phyloP scores from a whole-genome alignment of 2,329 filamentous ascomycete species.

The Chrysosphaeria jannelii region DNA sequence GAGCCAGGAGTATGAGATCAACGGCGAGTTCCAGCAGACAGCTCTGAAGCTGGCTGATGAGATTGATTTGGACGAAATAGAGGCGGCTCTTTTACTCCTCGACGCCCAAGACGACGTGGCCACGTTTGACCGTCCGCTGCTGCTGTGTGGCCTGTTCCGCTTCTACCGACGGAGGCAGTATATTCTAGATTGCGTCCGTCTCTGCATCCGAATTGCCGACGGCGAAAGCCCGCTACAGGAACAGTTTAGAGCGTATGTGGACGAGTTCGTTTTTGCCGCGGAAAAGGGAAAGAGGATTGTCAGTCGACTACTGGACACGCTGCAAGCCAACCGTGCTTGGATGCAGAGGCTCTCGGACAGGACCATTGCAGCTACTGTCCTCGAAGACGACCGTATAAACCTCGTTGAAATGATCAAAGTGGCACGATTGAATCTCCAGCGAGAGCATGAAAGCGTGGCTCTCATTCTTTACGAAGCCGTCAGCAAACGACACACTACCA shows the following conservation, averaged over 20 bases:
- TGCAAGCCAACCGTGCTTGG: constrained; percentile 50
- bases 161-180: constrained; percentile 70
- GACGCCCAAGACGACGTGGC: constrained; percentile 39
- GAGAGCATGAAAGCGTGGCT: constrained; percentile 70
- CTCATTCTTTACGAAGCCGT: constrained; percentile 55
- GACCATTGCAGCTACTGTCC: constrained; percentile 40
- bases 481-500: constrained; percentile 38
- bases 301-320: constrained; percentile 41
- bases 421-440: constrained; percentile 48
- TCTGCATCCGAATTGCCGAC: constrained; percentile 41
- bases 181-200: constrained; percentile 53
- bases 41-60: constrained; percentile 61
- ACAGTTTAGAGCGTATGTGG: too few species aligned
- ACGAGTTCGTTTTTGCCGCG: constrained; percentile 21
- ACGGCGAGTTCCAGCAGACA: constrained; percentile 63
- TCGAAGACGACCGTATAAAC: constrained; percentile 33
- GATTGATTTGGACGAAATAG: constrained; percentile 66
- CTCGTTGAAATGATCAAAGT: constrained; percentile 52
- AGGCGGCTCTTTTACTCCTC: constrained; percentile 49
- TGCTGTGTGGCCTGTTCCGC: constrained; percentile 54
- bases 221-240: too few species aligned
- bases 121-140: constrained; percentile 37
- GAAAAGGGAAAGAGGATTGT: constrained; percentile 28
- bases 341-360: constrained; percentile 49
- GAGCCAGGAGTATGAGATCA: constrained; percentile 49